phyloP scores from a whole-genome alignment of 2,329 filamentous ascomycete species.

The Polychaeton citri region DNA sequence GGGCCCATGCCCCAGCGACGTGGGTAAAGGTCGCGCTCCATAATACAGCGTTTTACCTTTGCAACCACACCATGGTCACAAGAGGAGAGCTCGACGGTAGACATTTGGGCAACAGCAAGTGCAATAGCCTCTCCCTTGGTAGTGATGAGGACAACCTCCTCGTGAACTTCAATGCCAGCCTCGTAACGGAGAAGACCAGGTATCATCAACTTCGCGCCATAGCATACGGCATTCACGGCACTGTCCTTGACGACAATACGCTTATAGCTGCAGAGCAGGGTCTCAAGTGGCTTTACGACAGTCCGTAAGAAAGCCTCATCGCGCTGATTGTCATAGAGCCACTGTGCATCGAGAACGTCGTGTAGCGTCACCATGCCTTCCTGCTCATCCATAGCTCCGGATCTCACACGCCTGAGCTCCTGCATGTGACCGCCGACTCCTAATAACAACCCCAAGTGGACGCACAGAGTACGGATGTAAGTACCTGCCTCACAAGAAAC shows the following conservation, averaged over 20 bases:
- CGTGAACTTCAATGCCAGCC: slow-evolving; percentile 79
- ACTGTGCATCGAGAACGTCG: slow-evolving; percentile 91
- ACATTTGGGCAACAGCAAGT: slow-evolving; percentile 94
- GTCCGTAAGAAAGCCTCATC: slow-evolving; percentile 85
- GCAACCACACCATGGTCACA: slow-evolving; percentile 97
- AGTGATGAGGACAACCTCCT: slow-evolving; percentile 96
- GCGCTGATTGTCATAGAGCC: slow-evolving; percentile 86
- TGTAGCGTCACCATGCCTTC: slow-evolving; percentile 86
- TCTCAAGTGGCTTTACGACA: slow-evolving; percentile 88
- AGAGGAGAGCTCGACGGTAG: slow-evolving; percentile 87
- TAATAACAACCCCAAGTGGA: slow-evolving; percentile 66
- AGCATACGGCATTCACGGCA: slow-evolving; percentile 93
- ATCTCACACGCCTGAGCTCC: slow-evolving; percentile 85
- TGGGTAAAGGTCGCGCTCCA: slow-evolving; percentile 97
- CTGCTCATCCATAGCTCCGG: slow-evolving; percentile 87
- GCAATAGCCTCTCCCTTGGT: slow-evolving; percentile 99
- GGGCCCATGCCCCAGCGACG: slow-evolving; percentile 93
- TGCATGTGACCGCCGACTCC: slow-evolving; percentile 96
- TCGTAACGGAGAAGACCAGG: slow-evolving; percentile 90
- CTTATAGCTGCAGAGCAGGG: slow-evolving; percentile 85
- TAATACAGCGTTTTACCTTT: slow-evolving; percentile 98
- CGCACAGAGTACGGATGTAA: slow-evolving; percentile 96
- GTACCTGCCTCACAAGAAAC: slow-evolving; percentile 97
- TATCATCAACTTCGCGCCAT: slow-evolving; percentile 98
- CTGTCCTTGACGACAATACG: slow-evolving; percentile 95